Evolutionary conservation across 2,329 filamentous ascomycete species (phyloP), one percentile per base, ranked within the genome.

Genomic region (Monilinia fructigena): DNA sequence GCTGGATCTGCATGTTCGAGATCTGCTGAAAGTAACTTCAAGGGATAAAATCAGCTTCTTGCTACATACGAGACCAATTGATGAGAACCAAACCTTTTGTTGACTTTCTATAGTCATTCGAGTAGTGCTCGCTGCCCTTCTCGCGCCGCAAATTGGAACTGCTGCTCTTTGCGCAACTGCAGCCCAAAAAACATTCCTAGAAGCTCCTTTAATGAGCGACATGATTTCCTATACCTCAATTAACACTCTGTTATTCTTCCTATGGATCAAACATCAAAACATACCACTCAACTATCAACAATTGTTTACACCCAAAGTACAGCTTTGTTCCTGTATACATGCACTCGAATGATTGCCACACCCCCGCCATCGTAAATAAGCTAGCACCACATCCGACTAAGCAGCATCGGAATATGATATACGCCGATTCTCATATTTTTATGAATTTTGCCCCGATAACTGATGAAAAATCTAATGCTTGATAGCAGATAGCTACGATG

Each of bases 1-100:
- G 88, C 83, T 55, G 94, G 92, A 78, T 98, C 95, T 71, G 92
- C 92, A 74, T 95, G 85, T 76, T 93, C 84, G 63, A 99, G 85
- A 76, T 90, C 83, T 66, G 90, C 85, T 56, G 90, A 86, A 64
- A 99, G 88, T 65, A 97, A 81, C 93, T 97, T 40, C 65, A 31
- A 61, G 23, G 38, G 53, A 66, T 26, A 65, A 45, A 23, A 65
- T 72, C 63, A 73, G 68, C 38, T 65, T 65, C 53, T 45, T 23
- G 55, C 20, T 20, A 23, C 11, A 16, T 40, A 3, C 7, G 18
- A 26, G n/a, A 18, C n/a, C 54, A 40, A 55, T 38, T 54, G 31
- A 28, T 8, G 18, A 42, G 20, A 38, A 40, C n/a, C 59, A 47
- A 69, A 88, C 86, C 80, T 83, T 81, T 73, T 88, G 86, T 76